phyloP scores from a whole-genome alignment of 768 basidiomycete species.

The Calocybe cyanea region DNA sequence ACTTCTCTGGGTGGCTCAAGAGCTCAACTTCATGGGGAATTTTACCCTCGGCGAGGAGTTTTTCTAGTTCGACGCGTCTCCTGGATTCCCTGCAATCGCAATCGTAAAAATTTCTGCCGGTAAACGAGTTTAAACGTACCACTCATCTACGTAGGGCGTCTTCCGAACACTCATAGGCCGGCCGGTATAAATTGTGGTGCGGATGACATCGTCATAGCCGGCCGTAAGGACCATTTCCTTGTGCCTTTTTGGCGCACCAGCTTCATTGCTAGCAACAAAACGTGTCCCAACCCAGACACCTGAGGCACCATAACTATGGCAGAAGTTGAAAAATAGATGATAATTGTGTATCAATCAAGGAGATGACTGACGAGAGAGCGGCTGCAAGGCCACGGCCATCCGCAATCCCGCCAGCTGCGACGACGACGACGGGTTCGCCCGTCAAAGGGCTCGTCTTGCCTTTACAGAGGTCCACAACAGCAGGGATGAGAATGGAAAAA shows the following conservation, averaged over 20 bases:
- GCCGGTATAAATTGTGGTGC: constrained; percentile 73
- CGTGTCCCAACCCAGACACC: constrained; percentile 90
- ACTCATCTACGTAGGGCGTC: constrained; percentile 74
- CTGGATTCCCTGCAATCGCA: constrained; percentile 49
- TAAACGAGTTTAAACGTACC: constrained; percentile 35
- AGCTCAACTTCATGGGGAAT: constrained; percentile 78
- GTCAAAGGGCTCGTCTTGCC: constrained; percentile 70
- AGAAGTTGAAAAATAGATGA: constrained; percentile 1
- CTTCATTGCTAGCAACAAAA: constrained; percentile 80
- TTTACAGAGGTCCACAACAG: constrained; percentile 76
- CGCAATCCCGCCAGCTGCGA: constrained; percentile 83
- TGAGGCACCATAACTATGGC: constrained; percentile 66
- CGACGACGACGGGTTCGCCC: constrained; percentile 69
- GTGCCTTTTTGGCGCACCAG: constrained; percentile 71
- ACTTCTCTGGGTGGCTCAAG: constrained; percentile 63
- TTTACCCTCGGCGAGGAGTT: constrained; percentile 57
- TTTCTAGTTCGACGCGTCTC: constrained; percentile 54
- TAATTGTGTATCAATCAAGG: neutral
- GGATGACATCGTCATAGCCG: constrained; percentile 70
- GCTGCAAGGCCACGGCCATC: constrained; percentile 81
- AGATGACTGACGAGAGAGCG: constrained; percentile 51
- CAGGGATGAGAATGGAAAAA: constrained; percentile 79
- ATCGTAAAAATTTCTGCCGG: neutral
- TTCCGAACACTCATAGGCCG: constrained; percentile 79
- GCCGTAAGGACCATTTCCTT: constrained; percentile 65